Conservation (phyloP, 805 yeast species). For the Pichia nanzhaoensis region DNA sequence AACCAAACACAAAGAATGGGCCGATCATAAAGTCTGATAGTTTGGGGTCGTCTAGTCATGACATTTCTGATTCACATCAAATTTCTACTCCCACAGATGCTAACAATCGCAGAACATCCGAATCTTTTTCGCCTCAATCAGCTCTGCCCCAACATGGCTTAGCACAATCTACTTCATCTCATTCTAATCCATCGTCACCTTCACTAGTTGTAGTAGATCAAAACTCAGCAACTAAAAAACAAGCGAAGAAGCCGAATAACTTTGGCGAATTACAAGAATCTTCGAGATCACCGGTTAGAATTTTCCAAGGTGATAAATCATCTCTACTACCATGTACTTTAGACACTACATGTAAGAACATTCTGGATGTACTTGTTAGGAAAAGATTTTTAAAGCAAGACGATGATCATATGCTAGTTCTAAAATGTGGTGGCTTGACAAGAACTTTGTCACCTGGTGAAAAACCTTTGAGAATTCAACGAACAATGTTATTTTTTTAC, state of each 20-base stretch:
- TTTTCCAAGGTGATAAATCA: conserved; percentile 78
- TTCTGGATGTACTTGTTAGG: conserved; percentile 62
- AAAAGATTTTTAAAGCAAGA: conserved; percentile 68
- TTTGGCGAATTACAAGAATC: conserved; percentile 27
- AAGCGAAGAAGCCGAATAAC: not conserved
- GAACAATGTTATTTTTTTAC: conserved; percentile 60
- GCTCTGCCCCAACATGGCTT: not conserved
- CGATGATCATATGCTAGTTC: conserved; percentile 68
- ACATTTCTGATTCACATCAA: not conserved
- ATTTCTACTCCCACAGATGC: not conserved
- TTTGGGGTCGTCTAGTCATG: not conserved
- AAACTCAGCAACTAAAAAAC: not conserved
- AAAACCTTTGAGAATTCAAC: conserved; percentile 70
- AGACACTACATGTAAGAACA: conserved; percentile 69
- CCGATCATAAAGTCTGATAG: not conserved
- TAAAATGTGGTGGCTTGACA: conserved; percentile 69
- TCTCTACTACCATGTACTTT: conserved; percentile 72
- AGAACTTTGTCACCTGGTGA: conserved; percentile 69
- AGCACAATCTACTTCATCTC: too few relatives aligned
- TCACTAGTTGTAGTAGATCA: not conserved
- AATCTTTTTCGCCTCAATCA: not conserved
- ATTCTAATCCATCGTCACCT: too few relatives aligned
- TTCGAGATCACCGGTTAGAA: conserved; percentile 43
- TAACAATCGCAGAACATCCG: not conserved
- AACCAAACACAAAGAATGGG: not conserved